Base-by-base conservation (phyloP, 2,329 filamentous ascomycete species). In the Aspergillus amoenus region DNA sequence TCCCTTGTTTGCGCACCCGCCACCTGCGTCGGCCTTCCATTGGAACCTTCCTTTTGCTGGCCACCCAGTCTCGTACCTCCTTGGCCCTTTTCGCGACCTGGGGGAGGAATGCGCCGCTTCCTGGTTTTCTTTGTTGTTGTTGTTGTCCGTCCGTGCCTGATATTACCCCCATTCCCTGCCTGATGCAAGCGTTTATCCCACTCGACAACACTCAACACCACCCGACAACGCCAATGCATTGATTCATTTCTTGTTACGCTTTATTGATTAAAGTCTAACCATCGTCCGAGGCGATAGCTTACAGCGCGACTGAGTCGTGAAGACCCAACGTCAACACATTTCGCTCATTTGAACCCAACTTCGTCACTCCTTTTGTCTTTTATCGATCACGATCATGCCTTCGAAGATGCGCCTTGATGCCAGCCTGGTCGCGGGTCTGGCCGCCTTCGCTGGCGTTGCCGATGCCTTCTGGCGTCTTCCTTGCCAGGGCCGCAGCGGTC, bases 391-490 rank as follows among this genome's bases (percentile, higher is more conserved):
- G 34, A 64, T 21, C 39, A 67, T 65, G 62, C 48, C 54, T 57
- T 48, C 46, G 27, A 50, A 39, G 15, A 57, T 64, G 58, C 61
- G 61, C 44, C 56, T 60, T 17, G 52, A 62, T 46, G 49, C 58
- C 45, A 54, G 57, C 44, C 47, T 72, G 51, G 58, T 70, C 58
- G 66, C 68, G 52, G 61, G 61, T 45, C 43, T 72, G 41, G 60
- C 67, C 34, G 56, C 76, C 56, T 70, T 73, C 17, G 64, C 69
- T 4, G 60, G 62, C 30, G 61, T 67, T 43, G 81, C 79, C 46
- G 70, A 82, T 65, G 92, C 89, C 58, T 96, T 96, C 76, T 96
- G 90, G 90, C 90, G 92, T 70, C 89, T 96, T 83, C 88, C 91
- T 67, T 96, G 91, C 75, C 88, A 84, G 64, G 87, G 86, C 55